These are phyloP conservation scores for Aspergillus carbonarius DNA, from an alignment of 2,329 filamentous ascomycete species.

Conservation along the genomic window DNA sequence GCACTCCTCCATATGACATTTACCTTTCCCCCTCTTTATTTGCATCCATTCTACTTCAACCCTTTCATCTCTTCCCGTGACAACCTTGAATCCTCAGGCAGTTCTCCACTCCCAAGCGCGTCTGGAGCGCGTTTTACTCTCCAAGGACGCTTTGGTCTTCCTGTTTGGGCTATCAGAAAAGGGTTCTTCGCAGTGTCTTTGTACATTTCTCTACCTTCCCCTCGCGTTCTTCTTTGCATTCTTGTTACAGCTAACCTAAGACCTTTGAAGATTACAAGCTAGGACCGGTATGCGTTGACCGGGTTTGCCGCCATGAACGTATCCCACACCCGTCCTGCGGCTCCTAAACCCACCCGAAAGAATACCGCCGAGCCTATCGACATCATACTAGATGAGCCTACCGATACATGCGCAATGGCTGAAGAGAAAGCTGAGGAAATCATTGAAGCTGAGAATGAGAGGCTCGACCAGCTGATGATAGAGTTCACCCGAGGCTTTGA, in stretches of 20 bases:
- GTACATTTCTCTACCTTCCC: not conserved
- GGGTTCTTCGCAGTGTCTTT: not conserved
- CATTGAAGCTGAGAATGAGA: constrained; percentile 11
- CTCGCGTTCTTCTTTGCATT: too few relatives aligned
- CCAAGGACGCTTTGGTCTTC: not conserved
- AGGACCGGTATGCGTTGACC: not conserved
- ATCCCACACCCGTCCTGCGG: not conserved
- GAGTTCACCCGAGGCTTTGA: constrained; percentile 24
- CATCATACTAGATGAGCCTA: constrained; percentile 10
- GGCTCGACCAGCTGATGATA: constrained; percentile 13
- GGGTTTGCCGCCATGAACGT: not conserved
- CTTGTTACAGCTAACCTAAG: not conserved
- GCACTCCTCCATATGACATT: too few relatives aligned
- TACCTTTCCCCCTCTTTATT: not conserved
- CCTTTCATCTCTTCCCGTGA: not conserved
- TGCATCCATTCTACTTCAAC: not conserved
- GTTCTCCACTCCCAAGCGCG: not conserved
- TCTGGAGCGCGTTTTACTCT: not conserved
- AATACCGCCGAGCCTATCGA: constrained; percentile 4
- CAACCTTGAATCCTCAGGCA: not conserved
- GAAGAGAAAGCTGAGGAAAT: constrained; percentile 16
- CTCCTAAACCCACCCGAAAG: not conserved
- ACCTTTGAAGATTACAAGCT: not conserved
- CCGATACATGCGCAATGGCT: not conserved
- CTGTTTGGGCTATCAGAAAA: not conserved